Conservation (phyloP, 2,329 filamentous ascomycete genomes). For the Thielaviopsis musarum region DNA sequence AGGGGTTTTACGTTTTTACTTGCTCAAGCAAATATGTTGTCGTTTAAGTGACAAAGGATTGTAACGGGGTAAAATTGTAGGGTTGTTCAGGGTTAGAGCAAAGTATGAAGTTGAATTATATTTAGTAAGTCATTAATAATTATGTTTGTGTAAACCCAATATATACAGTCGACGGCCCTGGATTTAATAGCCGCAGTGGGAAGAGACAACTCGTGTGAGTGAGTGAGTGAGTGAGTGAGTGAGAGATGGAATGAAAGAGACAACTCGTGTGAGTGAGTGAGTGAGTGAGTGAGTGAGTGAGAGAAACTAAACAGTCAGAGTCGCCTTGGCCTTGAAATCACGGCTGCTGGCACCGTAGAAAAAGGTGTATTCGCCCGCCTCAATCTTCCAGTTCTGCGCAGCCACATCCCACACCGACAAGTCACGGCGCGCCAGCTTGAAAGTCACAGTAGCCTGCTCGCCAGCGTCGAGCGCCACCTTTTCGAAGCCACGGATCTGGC, state of each 20-base stretch:
- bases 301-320: constrained; percentile 1
- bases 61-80: too few species aligned
- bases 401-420: constrained; percentile 48
- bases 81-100: neutral
- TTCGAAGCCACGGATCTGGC: constrained; percentile 48
- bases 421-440: constrained; percentile 44
- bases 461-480: constrained; percentile 36
- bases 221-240: too few species aligned
- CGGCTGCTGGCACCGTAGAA: constrained; percentile 32
- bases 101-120: neutral
- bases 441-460: constrained; percentile 26
- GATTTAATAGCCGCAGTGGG: neutral
- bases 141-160: neutral
- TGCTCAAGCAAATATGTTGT: too few species aligned
- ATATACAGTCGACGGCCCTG: neutral
- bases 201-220: too few species aligned
- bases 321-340: constrained; percentile 17
- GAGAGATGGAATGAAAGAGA: too few species aligned
- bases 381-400: constrained; percentile 42
- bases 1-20: too few species aligned
- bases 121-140: neutral
- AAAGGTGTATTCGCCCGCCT: constrained; percentile 26
- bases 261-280: too few species aligned
- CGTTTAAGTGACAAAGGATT: too few species aligned
- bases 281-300: neutral